These are phyloP conservation scores for Mycena citricolor DNA, from an alignment of 1,284 basidiomycete genomes.

Conservation along the genomic window DNA sequence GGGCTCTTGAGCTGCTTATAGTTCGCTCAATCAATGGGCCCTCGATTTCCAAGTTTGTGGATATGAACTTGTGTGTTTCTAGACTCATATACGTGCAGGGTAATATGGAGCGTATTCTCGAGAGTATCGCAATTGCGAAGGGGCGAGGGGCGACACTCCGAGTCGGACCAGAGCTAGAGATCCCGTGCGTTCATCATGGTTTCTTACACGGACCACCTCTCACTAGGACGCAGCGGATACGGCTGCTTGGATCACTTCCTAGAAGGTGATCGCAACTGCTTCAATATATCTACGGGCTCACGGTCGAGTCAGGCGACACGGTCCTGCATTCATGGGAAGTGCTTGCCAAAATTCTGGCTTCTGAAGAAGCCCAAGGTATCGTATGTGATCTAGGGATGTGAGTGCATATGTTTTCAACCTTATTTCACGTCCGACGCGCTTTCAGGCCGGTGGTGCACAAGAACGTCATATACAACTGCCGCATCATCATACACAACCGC, in stretches of 20 bases:
- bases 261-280: slow-evolving; percentile 57
- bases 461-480: slow-evolving; percentile 97
- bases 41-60: slow-evolving; percentile 81
- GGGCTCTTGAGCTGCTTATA: slow-evolving; percentile 36
- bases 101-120: slow-evolving; percentile 87
- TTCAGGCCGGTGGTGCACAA: slow-evolving; percentile 92
- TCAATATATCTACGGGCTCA: neutral
- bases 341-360: slow-evolving; percentile 81
- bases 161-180: slow-evolving; percentile 99
- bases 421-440: slow-evolving; percentile 7
- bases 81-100: slow-evolving; percentile 53
- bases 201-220: no score
- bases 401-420: slow-evolving; percentile 30
- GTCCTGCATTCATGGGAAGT: slow-evolving; percentile 97
- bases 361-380: slow-evolving; percentile 75
- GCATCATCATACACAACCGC: slow-evolving; percentile 83
- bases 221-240: slow-evolving; percentile 84
- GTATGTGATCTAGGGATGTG: slow-evolving; percentile 95
- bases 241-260: slow-evolving; percentile 94
- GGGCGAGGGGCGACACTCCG: slow-evolving; percentile 85
- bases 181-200: slow-evolving; percentile 63
- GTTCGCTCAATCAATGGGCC: slow-evolving; percentile 96
- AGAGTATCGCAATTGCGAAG: slow-evolving; percentile 89
- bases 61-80: neutral
- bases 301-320: slow-evolving; percentile 74